phyloP scores from a whole-genome alignment of 805 yeast species.

The Starmerella bacillaris region DNA sequence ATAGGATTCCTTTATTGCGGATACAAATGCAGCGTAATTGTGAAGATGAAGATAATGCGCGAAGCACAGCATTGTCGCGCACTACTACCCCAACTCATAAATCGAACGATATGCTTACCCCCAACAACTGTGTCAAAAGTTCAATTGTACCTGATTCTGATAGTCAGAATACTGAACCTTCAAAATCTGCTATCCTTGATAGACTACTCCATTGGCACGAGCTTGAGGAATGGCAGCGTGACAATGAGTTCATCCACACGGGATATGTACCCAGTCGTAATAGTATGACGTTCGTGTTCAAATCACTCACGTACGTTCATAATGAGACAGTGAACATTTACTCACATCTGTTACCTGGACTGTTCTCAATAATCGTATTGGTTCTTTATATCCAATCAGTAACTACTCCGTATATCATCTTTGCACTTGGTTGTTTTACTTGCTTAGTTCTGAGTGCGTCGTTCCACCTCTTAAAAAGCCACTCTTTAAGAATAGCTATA shows the following conservation, averaged over 20 bases:
- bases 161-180: too few species aligned
- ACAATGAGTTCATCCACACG: constrained; percentile 44
- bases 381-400: constrained; percentile 9
- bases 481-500: constrained; percentile 36
- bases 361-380: constrained; percentile 13
- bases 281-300: constrained; percentile 30
- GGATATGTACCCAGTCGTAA: constrained; percentile 47
- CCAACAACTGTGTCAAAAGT: too few species aligned
- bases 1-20: too few species aligned
- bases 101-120: too few species aligned
- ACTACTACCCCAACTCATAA: too few species aligned
- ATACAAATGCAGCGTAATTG: too few species aligned
- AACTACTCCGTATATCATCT: constrained; percentile 31
- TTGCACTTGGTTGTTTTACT: constrained; percentile 37
- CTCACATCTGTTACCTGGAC: constrained; percentile 35
- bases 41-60: too few species aligned
- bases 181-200: neutral
- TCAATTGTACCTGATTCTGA: too few species aligned
- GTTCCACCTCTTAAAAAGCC: constrained; percentile 52
- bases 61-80: too few species aligned
- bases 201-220: constrained; percentile 30
- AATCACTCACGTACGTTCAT: constrained; percentile 38
- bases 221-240: constrained; percentile 55
- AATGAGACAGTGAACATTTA: constrained; percentile 61
- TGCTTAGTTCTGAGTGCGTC: constrained; percentile 48